Evolutionary conservation across 192 early-diverging fungal species (phyloP).

Genomic region (Ambispora gerdemannii): DNA sequence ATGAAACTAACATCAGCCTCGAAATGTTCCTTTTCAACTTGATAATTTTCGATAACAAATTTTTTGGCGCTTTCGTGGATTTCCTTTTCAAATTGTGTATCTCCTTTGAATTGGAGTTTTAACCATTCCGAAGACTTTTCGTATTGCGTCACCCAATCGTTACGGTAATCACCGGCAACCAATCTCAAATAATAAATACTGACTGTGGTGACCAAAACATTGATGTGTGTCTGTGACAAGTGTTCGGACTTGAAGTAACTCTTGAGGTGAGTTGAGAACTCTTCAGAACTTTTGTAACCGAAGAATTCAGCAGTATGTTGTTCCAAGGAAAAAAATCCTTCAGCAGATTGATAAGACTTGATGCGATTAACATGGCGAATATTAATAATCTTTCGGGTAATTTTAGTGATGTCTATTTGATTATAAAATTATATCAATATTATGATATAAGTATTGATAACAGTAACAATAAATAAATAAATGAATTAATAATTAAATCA

Average conservation of each 20-base stretch:
- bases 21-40: slow-evolving; percentile 6
- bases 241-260: slow-evolving; percentile 8
- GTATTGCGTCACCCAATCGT: neutral
- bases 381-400: slow-evolving; percentile 17
- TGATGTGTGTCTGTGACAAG: neutral
- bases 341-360: neutral
- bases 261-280: neutral
- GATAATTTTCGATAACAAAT: slow-evolving; percentile 15
- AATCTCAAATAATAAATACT: slow-evolving; percentile 16
- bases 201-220: slow-evolving; percentile 17
- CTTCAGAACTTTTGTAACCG: slow-evolving; percentile 12
- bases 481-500: neutral
- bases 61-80: slow-evolving; percentile 15
- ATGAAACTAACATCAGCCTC: slow-evolving; percentile 2
- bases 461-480: neutral
- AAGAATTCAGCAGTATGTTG: neutral
- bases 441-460: no score
- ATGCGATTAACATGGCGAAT: neutral
- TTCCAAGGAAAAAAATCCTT: neutral
- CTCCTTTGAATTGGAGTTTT: slow-evolving; percentile 6
- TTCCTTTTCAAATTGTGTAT: slow-evolving; percentile 6
- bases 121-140: slow-evolving; percentile 16
- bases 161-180: slow-evolving; percentile 5
- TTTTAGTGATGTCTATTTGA: neutral
- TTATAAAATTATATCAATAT: no score